A percentile compares a stretch with the other conserved stretches of the same genome.
These are phyloP conservation scores for Microsporum canis DNA, from an alignment of 2,329 filamentous ascomycete species.

Conservation along the genomic window DNA sequence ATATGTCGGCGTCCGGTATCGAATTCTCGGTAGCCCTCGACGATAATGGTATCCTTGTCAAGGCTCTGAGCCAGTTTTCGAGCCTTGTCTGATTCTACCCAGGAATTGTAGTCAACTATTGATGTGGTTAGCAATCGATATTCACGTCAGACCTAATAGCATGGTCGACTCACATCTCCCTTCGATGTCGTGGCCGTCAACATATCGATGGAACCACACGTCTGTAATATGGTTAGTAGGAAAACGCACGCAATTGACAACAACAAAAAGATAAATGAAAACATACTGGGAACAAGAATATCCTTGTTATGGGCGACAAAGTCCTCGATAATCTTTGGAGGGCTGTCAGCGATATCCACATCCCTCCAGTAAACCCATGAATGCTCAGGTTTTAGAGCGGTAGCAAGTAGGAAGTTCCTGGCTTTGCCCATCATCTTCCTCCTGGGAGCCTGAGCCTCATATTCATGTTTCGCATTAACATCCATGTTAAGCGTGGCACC, in stretches of 20 bases:
- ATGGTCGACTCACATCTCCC: constrained; percentile 62
- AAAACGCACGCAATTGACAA: constrained; percentile 6
- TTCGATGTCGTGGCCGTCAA: constrained; percentile 71
- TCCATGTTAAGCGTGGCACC: constrained; percentile 58
- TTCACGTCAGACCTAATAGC: background rate
- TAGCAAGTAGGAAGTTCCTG: constrained; percentile 77
- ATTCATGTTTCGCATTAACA: constrained; percentile 74
- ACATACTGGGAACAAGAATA: constrained; percentile 85
- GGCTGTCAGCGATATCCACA: constrained; percentile 89
- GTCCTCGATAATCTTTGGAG: constrained; percentile 78
- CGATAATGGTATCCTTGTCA: constrained; percentile 70
- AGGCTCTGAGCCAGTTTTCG: constrained; percentile 61
- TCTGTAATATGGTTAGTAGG: constrained; percentile 43
- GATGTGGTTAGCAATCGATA: constrained; percentile 15
- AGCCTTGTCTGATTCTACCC: constrained; percentile 84
- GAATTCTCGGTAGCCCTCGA: constrained; percentile 91
- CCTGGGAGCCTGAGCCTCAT: constrained; percentile 75
- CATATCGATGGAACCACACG: constrained; percentile 90
- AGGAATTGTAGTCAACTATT: constrained; percentile 94
- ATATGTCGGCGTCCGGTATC: constrained; percentile 84
- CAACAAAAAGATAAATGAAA: constrained; percentile 9
- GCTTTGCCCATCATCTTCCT: constrained; percentile 83
- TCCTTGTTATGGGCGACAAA: constrained; percentile 91
- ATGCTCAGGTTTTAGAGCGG: constrained; percentile 82
- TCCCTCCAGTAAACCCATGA: constrained; percentile 99